phyloP scores from a whole-genome alignment of 345 rosid species.

The Populus deltoides region DNA sequence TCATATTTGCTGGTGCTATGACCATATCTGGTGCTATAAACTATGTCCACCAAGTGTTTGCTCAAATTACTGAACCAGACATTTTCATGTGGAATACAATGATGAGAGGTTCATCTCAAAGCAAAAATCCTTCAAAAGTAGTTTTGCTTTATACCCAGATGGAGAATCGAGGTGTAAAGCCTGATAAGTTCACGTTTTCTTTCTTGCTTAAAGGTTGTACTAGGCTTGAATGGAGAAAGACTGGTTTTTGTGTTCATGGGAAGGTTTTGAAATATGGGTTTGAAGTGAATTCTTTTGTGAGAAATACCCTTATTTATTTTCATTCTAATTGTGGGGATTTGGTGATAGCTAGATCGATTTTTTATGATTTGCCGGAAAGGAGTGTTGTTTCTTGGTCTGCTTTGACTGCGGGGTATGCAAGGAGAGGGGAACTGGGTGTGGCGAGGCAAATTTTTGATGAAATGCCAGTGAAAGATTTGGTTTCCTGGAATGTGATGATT shows the following conservation, averaged over 20 bases:
- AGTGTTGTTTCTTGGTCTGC: constrained; percentile 81
- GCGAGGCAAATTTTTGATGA: constrained; percentile 57
- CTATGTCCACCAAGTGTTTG: constrained; percentile 61
- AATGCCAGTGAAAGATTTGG: constrained; percentile 65
- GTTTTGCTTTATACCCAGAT: constrained; percentile 44
- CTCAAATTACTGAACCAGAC: constrained; percentile 49
- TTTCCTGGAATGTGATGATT: constrained; percentile 85
- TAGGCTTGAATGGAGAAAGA: constrained; percentile 46
- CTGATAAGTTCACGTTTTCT: constrained; percentile 59
- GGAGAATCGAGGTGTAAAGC: constrained; percentile 42
- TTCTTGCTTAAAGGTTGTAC: constrained; percentile 70
- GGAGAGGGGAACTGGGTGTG: constrained; percentile 51
- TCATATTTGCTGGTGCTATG: constrained; percentile 43
- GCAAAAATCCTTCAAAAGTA: constrained; percentile 36
- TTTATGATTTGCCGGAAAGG: constrained; percentile 42
- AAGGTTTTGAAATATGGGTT: constrained; percentile 55
- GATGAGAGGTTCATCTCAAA: constrained; percentile 60
- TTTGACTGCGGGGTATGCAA: constrained; percentile 71
- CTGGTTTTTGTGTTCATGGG: constrained; percentile 61
- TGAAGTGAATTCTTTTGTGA: constrained; percentile 46
- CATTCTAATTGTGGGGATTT: constrained; percentile 69
- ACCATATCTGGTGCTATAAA: constrained; percentile 42
- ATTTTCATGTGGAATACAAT: constrained; percentile 59
- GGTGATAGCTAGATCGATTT: constrained; percentile 45
- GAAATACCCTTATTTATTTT: constrained; percentile 57